Conservation (phyloP, 345 rosid genomes). For the Mallotus nudiflorus region DNA sequence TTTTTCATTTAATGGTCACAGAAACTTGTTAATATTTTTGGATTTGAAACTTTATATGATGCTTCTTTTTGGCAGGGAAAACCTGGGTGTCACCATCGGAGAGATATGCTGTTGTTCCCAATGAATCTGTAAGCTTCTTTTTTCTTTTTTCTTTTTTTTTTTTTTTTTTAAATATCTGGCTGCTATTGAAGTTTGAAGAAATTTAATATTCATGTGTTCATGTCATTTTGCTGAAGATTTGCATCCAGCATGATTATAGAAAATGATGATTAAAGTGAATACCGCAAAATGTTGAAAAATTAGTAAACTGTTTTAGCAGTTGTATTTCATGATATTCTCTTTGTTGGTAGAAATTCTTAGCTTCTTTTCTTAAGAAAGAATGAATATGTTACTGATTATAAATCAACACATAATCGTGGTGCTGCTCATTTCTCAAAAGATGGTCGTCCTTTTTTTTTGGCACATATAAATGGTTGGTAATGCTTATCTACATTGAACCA, state of each 20-base stretch:
- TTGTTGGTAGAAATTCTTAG: neutral
- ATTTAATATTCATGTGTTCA: neutral
- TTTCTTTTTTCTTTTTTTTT: too few species aligned
- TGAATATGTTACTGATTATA: too few species aligned
- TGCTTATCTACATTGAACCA: too few species aligned
- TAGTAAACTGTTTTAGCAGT: neutral
- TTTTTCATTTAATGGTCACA: neutral
- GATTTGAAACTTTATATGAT: neutral
- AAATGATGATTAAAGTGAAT: neutral
- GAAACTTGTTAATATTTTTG: neutral
- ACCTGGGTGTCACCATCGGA: slow-evolving; percentile 82
- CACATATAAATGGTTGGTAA: too few species aligned
- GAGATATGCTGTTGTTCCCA: slow-evolving; percentile 94
- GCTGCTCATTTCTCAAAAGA: too few species aligned
- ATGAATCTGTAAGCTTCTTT: slow-evolving; percentile 61
- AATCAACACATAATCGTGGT: too few species aligned
- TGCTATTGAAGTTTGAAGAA: neutral
- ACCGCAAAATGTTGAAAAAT: neutral
- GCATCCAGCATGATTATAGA: neutral
- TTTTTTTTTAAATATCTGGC: too few species aligned
- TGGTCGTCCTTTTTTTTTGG: neutral
- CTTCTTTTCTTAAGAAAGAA: neutral
- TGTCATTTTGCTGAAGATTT: neutral
- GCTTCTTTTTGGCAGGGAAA: slow-evolving; percentile 56
- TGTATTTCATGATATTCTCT: neutral